These are phyloP conservation scores for Eucalyptus grandis DNA, from an alignment of 345 rosid species.

Conservation along the genomic window DNA sequence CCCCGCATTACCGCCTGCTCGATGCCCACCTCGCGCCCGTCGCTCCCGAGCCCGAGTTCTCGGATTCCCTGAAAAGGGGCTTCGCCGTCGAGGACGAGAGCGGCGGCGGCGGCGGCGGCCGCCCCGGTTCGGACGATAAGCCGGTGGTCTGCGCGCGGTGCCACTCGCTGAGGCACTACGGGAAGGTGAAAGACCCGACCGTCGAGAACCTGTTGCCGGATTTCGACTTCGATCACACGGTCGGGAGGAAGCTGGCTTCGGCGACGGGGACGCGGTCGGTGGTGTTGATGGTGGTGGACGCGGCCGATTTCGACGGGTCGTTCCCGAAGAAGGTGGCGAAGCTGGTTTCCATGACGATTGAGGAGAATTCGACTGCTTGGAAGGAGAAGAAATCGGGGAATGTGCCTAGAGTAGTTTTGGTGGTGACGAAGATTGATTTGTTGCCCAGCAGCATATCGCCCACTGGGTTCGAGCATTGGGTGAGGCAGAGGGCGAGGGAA, in stretches of 20 bases:
- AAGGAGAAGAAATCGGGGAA: conserved; percentile 78
- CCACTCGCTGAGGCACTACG: conserved; percentile 82
- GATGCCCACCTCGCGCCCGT: conserved; percentile 30
- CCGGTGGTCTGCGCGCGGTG: conserved; percentile 86
- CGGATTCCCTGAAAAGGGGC: conserved; percentile 50
- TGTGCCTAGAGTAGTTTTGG: conserved; percentile 68
- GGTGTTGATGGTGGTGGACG: conserved; percentile 82
- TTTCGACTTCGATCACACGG: conserved; percentile 78
- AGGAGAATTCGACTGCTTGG: conserved; percentile 67
- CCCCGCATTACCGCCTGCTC: conserved; percentile 4
- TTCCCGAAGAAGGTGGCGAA: conserved; percentile 73
- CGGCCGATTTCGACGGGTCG: conserved; percentile 83
- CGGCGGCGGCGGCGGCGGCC: background rate
- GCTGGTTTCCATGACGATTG: conserved; percentile 55
- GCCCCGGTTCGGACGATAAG: conserved; percentile 4
- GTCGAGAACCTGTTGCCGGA: conserved; percentile 90
- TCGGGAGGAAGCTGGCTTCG: conserved; percentile 62
- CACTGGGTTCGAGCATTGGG: conserved; percentile 73
- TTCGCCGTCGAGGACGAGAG: conserved; percentile 21
- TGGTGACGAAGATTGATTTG: conserved; percentile 82
- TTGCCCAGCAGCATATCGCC: conserved; percentile 69
- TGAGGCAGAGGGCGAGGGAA: conserved; percentile 70
- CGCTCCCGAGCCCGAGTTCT: conserved; percentile 45
- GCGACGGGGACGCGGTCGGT: conserved; percentile 63
- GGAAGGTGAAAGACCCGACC: conserved; percentile 71